These are phyloP conservation scores for Syncephalis fuscata DNA, from an alignment of 371 early-diverging fungal species.

Conservation along the genomic window DNA sequence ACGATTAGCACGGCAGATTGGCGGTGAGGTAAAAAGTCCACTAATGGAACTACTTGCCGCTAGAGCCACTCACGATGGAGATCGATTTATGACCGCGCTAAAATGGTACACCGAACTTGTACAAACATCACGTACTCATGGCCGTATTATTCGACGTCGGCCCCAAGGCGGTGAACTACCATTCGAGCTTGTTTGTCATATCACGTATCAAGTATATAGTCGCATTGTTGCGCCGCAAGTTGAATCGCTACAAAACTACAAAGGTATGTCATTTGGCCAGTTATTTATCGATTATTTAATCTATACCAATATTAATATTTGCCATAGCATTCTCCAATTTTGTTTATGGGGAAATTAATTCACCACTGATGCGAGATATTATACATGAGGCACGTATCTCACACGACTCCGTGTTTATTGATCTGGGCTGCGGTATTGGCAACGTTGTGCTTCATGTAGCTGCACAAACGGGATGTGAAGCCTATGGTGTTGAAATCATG, in stretches of 20 bases:
- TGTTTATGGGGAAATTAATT: conserved; percentile 91
- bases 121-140: too few relatives aligned
- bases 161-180: conserved; percentile 3
- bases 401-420: conserved; percentile 63
- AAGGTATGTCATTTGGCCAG: conserved; percentile 20
- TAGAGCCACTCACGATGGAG: too few relatives aligned
- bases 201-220: conserved; percentile 76
- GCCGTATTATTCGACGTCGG: too few relatives aligned
- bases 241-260: conserved; percentile 60
- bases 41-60: too few relatives aligned
- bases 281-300: conserved; percentile 1
- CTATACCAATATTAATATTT: not conserved
- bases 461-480: conserved; percentile 66
- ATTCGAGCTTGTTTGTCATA: conserved; percentile 59
- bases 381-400: conserved; percentile 51
- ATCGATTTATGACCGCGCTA: too few relatives aligned
- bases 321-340: conserved; percentile 70
- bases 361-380: conserved; percentile 66
- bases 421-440: conserved; percentile 90
- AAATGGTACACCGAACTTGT: too few relatives aligned
- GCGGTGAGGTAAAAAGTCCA: too few relatives aligned
- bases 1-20: too few relatives aligned
- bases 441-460: conserved; percentile 93
- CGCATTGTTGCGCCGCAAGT: conserved; percentile 78
- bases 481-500: conserved; percentile 88